These are phyloP conservation scores for Claviceps pazoutovae DNA, from an alignment of 2,329 filamentous ascomycete genomes.

Conservation along the genomic window DNA sequence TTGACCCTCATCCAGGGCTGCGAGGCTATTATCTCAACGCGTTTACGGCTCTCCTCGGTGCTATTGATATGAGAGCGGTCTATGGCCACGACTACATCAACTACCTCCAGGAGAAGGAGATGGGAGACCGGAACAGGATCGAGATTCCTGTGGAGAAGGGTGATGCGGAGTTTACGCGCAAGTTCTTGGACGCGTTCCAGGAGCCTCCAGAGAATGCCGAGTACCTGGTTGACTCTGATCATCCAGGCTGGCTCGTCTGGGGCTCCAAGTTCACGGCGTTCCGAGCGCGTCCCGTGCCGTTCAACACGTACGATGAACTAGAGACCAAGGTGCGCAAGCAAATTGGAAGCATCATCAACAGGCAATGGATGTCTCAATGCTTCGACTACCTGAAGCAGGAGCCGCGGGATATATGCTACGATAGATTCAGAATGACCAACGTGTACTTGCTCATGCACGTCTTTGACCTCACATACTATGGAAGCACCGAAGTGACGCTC, in stretches of 20 bases:
- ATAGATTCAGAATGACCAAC: conserved; percentile 81
- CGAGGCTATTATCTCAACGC: conserved; percentile 70
- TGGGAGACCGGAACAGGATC: conserved; percentile 58
- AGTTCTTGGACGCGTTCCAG: conserved; percentile 66
- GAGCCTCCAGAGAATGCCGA: conserved; percentile 52
- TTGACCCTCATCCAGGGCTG: conserved; percentile 80
- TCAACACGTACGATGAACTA: conserved; percentile 60
- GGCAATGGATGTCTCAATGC: conserved; percentile 73
- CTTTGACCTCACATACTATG: conserved; percentile 79
- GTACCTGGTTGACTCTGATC: conserved; percentile 83
- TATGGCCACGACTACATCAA: conserved; percentile 81
- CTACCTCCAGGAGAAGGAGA: conserved; percentile 67
- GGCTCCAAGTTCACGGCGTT: conserved; percentile 73
- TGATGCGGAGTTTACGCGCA: conserved; percentile 63
- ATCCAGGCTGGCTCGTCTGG: conserved; percentile 96
- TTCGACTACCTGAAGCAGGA: conserved; percentile 96
- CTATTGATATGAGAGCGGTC: conserved; percentile 72
- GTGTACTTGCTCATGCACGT: conserved; percentile 78
- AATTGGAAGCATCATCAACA: conserved; percentile 68
- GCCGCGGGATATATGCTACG: conserved; percentile 64
- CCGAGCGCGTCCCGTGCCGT: conserved; percentile 55
- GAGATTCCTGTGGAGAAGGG: conserved; percentile 59
- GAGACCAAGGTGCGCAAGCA: conserved; percentile 61
- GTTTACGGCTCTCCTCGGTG: conserved; percentile 63
- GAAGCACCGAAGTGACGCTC: conserved; percentile 62